Evolutionary conservation across 1,284 basidiomycete genomes (phyloP), one percentile per base, ranked within the genome.

Genomic region (Puccinia triticina): DNA sequence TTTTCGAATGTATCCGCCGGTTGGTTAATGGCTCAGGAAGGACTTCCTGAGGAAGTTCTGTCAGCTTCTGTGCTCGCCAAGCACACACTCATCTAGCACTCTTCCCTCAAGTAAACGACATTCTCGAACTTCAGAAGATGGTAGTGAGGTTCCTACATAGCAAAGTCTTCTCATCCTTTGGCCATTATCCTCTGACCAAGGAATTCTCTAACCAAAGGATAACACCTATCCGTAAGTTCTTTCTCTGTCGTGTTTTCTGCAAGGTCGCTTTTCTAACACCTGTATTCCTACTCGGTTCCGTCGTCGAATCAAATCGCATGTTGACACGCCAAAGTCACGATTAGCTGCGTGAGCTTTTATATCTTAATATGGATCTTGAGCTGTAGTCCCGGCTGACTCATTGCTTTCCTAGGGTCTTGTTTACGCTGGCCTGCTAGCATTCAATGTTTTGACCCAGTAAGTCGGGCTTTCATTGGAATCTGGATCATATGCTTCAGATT

Each of bases 371-470:
- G 16, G 10, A 46, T 23, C 50, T 4, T 59, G 3, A 1, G 8
- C 16, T 29, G 12, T 7, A 26, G 34, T 40, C 32, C 34, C 26
- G 34, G 23, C 61, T 75, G 23, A 48, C 2, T 37, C 34, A 34
- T 26, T 59, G 37, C 23, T 46, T 59, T 57, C 16, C 8, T 43
- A 77, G 75, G 75, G 57, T 4, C 16, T 67, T 29, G 50, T 64
- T 66, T 77, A 66, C 40, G 75, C 75, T 48, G 59, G 26, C n/a
- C 34, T 77, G 3, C n/a, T 77, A 18, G 75, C 32, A 23, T 77
- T 77, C 75, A 77, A 77, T 26, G 18, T 77, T 26, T 32, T 77
- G 59, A 77, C 75, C n/a, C 75, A 77, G 75, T 77, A 67, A 43
- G 61, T 50, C 26, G 7, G 11, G 48, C 7, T 43, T 57, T 40